Conservation (phyloP, 768 basidiomycete genomes). For the Tricholomella constricta region DNA sequence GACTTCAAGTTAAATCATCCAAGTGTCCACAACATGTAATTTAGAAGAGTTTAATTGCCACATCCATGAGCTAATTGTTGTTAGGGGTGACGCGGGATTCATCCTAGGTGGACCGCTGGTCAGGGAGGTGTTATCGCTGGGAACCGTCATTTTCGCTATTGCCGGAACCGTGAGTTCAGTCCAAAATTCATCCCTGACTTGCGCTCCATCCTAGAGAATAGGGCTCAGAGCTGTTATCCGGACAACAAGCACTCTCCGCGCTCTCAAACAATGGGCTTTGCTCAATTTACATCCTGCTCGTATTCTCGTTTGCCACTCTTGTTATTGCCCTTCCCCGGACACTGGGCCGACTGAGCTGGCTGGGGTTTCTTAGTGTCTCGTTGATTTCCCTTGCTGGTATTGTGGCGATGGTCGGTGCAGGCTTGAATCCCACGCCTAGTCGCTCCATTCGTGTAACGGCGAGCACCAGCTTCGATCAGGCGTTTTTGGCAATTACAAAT, state of each 20-base stretch:
- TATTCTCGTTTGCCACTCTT: slow-evolving; percentile 46
- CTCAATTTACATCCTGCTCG: slow-evolving; percentile 43
- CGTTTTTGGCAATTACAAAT: slow-evolving; percentile 55
- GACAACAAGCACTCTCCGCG: slow-evolving; percentile 51
- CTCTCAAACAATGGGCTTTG: slow-evolving; percentile 53
- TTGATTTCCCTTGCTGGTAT: slow-evolving; percentile 48
- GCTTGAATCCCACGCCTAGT: slow-evolving; percentile 43
- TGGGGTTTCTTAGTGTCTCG: slow-evolving; percentile 44
- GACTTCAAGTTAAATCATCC: slow-evolving; percentile 61
- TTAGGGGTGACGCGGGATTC: slow-evolving; percentile 52
- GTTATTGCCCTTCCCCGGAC: slow-evolving; percentile 49
- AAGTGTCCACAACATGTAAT: slow-evolving; percentile 50
- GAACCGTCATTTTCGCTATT: slow-evolving; percentile 55
- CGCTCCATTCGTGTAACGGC: slow-evolving; percentile 40
- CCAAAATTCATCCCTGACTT: neutral
- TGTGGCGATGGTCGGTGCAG: slow-evolving; percentile 53
- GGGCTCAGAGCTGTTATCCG: slow-evolving; percentile 52
- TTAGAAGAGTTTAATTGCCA: neutral
- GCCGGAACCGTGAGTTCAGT: slow-evolving; percentile 38
- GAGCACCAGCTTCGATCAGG: slow-evolving; percentile 44
- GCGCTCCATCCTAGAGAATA: slow-evolving; percentile 13
- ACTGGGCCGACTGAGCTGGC: slow-evolving; percentile 46
- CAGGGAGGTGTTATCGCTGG: slow-evolving; percentile 45
- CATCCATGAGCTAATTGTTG: neutral
- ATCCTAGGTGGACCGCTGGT: slow-evolving; percentile 49